A percentile compares a stretch with the other conserved stretches of the same genome.
Evolutionary conservation across 2,329 filamentous ascomycete species (phyloP).

Genomic region (Aspergillus fumigatus): DNA sequence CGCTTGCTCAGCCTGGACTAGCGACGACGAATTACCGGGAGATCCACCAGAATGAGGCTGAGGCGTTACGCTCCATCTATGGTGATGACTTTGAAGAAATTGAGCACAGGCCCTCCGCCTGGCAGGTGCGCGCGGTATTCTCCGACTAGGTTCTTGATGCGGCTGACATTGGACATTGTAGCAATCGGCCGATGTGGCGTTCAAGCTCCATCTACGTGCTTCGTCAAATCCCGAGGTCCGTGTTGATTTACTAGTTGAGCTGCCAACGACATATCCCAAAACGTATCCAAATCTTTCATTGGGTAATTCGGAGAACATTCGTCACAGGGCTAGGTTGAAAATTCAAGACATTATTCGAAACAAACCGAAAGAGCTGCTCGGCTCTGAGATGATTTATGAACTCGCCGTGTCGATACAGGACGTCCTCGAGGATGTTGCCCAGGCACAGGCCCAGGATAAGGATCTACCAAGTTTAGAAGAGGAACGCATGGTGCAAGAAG

Average conservation of each 20-base stretch:
- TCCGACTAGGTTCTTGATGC: constrained; percentile 6
- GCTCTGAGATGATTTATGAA: constrained; percentile 62
- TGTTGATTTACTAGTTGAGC: constrained; percentile 68
- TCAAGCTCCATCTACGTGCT: constrained; percentile 74
- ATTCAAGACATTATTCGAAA: constrained; percentile 65
- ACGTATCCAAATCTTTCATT: constrained; percentile 69
- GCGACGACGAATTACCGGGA: constrained; percentile 66
- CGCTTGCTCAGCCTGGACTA: constrained; percentile 29
- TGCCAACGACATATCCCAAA: constrained; percentile 90
- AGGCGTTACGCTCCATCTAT: constrained; percentile 82
- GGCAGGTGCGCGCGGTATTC: constrained; percentile 62
- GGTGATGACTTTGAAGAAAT: constrained; percentile 80
- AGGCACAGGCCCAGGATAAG: constrained; percentile 67
- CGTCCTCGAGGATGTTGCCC: constrained; percentile 79
- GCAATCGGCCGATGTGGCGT: constrained; percentile 73
- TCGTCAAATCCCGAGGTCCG: constrained; percentile 67
- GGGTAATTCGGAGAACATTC: constrained; percentile 60
- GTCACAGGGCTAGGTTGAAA: constrained; percentile 66
- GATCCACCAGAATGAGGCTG: constrained; percentile 80
- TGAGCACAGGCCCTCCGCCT: constrained; percentile 65
- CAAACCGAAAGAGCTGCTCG: constrained; percentile 61
- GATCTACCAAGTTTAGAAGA: constrained; percentile 83
- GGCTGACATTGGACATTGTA: constrained; percentile 29
- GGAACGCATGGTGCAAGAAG: constrained; percentile 79
- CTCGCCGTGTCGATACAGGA: constrained; percentile 59